A percentile compares a stretch with the other conserved stretches of the same genome.
phyloP scores from a whole-genome alignment of 1,139 yeast species.

The Candida frijolesensis region DNA sequence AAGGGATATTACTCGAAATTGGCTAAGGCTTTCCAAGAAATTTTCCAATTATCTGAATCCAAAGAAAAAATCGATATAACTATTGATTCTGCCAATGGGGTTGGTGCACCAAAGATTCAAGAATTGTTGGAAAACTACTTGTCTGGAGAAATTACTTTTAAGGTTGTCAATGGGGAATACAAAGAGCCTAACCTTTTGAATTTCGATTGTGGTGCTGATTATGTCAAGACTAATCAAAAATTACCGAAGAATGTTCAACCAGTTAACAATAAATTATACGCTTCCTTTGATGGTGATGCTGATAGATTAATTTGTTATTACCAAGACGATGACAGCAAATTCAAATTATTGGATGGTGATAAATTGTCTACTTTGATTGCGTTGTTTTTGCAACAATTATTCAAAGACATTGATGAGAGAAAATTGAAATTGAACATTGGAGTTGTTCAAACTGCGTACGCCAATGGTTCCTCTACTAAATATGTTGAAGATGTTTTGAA shows the following conservation, averaged over 20 bases:
- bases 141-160: constrained; percentile 39
- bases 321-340: constrained; percentile 46
- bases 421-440: constrained; percentile 59
- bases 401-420: constrained; percentile 41
- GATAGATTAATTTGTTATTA: constrained; percentile 91
- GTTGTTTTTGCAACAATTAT: constrained; percentile 57
- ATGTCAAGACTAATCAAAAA: constrained; percentile 83
- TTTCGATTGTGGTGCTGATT: constrained; percentile 92
- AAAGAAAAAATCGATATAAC: constrained; percentile 49
- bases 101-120: constrained; percentile 80
- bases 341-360: constrained; percentile 88
- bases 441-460: constrained; percentile 96
- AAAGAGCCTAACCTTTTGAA: constrained; percentile 63
- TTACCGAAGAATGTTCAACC: constrained; percentile 65
- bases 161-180: constrained; percentile 63
- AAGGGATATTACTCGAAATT: constrained; percentile 69
- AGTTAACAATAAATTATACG: constrained; percentile 52
- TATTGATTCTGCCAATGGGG: constrained; percentile 93
- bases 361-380: constrained; percentile 88
- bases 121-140: constrained; percentile 50
- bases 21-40: constrained; percentile 39
- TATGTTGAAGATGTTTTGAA: constrained; percentile 64
- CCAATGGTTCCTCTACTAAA: constrained; percentile 88
- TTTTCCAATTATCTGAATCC: constrained; percentile 23
- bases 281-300: constrained; percentile 97